Conservation (phyloP, 1,284 basidiomycete genomes). For the Malassezia sympodialis region DNA sequence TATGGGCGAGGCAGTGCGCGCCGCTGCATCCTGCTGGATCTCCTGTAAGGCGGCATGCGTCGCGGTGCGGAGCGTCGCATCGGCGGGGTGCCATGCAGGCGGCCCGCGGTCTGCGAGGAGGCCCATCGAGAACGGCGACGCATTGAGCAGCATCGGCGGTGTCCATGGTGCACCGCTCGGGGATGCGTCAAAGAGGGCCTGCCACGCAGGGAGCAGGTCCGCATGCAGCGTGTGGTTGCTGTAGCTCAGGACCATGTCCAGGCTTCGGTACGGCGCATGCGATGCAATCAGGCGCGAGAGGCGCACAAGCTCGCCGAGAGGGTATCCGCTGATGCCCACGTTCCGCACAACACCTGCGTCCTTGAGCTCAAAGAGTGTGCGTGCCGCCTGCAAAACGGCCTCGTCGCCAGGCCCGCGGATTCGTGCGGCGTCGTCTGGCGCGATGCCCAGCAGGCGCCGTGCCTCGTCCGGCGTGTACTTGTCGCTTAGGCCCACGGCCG, state of each 20-base stretch:
- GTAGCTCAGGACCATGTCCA: slow-evolving; percentile 43
- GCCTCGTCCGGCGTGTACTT: slow-evolving; percentile 22
- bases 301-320: slow-evolving; percentile 77
- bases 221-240: slow-evolving; percentile 42
- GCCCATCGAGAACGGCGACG: slow-evolving; percentile 86
- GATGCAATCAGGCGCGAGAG: slow-evolving; percentile 61
- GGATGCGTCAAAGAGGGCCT: slow-evolving; percentile 22
- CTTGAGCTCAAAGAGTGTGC: slow-evolving; percentile 64
- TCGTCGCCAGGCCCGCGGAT: slow-evolving; percentile 69
- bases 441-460: slow-evolving; percentile 29
- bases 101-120: slow-evolving; percentile 60
- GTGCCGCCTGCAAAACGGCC: slow-evolving; percentile 63
- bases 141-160: slow-evolving; percentile 61
- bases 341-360: slow-evolving; percentile 65
- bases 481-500: slow-evolving; percentile 12
- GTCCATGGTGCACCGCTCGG: slow-evolving; percentile 19
- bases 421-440: slow-evolving; percentile 55
- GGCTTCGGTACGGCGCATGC: slow-evolving; percentile 40
- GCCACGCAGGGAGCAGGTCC: slow-evolving; percentile 32
- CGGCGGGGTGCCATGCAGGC: slow-evolving; percentile 78
- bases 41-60: slow-evolving; percentile 20
- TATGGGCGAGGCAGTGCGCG: not conserved
- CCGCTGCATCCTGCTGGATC: slow-evolving; percentile 10
- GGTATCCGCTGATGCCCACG: slow-evolving; percentile 81
- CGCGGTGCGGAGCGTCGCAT: slow-evolving; percentile 53